Base-by-base conservation (phyloP, 148 eudicot genomes). In the Fagopyrum tataricum region DNA sequence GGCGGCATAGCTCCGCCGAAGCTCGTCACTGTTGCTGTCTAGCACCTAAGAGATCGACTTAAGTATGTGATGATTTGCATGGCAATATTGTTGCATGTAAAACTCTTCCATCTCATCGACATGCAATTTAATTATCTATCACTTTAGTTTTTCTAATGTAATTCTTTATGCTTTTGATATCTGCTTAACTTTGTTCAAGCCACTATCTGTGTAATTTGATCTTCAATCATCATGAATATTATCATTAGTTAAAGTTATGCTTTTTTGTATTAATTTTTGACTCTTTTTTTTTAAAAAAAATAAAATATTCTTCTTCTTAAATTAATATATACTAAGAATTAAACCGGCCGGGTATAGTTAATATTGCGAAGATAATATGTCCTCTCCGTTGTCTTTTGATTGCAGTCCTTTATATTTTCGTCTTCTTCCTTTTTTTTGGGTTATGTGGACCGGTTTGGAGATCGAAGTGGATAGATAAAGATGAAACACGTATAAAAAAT, bases 11-110 rank as follows among this genome's bases (percentile, higher is more conserved):
- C 6, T 67, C 42, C 44, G 4, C 72, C 72, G 0, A 37, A 31
- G 8, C 48, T 70, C 31, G 72, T 70, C 0, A 70, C 72, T 7
- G 72, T 70, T 0, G 72, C 72, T 10, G 72, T 51, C 39, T 70
- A 70, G 67, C 4, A 26, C 9, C 12, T 56, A 8, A 55, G 20
- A 20, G 18, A 55, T 49, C 55, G 20, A 5, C 2, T 8, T 26
- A 64, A 64, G 69, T 37, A 14, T 62, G 24, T 62, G 67, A 62
- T 62, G 67, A 26, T 13, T 64, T 64, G 69, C 69, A 64, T 64
- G 69, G 43, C 69, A 64, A 64, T 64, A 43, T 64, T 64, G 44
- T 64, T 37, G 69, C 43, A 64, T 64, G 69, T 64, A 64, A 61
- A 31, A 61, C 41, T 15, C 41, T 26, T 61, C 23, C 11, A 4